Evolutionary conservation across 2,329 filamentous ascomycete species (phyloP).

Genomic region (Stachybotrys elegans): DNA sequence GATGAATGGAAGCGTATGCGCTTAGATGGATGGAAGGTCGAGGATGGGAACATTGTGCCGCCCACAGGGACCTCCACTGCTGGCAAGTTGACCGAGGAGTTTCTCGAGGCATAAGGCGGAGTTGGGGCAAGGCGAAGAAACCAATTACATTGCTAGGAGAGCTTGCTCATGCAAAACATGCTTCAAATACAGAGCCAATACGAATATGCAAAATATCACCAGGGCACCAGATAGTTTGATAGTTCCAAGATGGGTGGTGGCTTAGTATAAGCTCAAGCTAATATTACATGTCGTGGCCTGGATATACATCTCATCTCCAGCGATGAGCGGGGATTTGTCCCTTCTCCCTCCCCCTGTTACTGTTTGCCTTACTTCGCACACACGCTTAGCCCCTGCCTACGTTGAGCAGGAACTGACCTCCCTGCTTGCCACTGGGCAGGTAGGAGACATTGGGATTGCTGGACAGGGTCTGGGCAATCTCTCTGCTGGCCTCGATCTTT

Average conservation of each 20-base stretch:
- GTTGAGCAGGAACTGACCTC: constrained; percentile 49
- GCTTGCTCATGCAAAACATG: no score
- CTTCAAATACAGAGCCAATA: no score
- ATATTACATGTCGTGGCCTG: constrained; percentile 28
- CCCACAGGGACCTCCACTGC: constrained; percentile 21
- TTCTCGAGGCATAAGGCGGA: constrained; percentile 28
- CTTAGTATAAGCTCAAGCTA: constrained; percentile 13
- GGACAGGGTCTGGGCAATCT: constrained; percentile 87
- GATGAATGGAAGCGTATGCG: constrained; percentile 66
- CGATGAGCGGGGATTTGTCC: constrained; percentile 28
- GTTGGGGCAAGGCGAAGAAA: no score
- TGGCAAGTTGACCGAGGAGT: constrained; percentile 29
- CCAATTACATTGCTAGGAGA: no score
- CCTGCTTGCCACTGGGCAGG: constrained; percentile 70
- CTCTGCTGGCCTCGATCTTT: constrained; percentile 93
- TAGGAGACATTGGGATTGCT: constrained; percentile 95
- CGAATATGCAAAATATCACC: no score
- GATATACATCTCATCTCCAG: constrained; percentile 20
- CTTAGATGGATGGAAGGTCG: constrained; percentile 60
- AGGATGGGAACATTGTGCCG: constrained; percentile 40
- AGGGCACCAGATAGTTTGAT: neutral
- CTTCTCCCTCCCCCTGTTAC: constrained; percentile 14
- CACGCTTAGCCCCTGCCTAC: constrained; percentile 36
- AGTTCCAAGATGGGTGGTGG: neutral
- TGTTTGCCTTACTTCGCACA: constrained; percentile 10